Evolutionary conservation across 805 yeast species (phyloP), one percentile per base, ranked within the genome.

Genomic region (Wickerhamomyces rabaulensis): DNA sequence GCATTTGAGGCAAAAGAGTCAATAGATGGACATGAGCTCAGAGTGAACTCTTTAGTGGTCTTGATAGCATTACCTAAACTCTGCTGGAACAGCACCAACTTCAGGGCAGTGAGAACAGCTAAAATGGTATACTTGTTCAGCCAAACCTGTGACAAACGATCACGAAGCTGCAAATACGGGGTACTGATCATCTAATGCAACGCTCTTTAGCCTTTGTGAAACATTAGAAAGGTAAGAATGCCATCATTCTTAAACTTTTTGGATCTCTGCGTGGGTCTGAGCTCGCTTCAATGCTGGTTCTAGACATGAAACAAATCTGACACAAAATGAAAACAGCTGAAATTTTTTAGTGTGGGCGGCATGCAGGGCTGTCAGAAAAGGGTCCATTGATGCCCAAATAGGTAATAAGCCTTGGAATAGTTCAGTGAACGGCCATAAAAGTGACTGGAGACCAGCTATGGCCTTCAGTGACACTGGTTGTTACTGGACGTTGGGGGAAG

Each of bases 41-140:
- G 47, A 0, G 79, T 65, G 44, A 72, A 60, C 1, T 51, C 39
- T 50, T 70, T 58, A 4, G 80, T 69, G 10, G 66, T 60, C 9
- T 58, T 53, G 2, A 87, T 54, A 0, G 79, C 70, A 9, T 67
- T 49, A 13, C 59, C 43, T 1, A 88, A 55, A 0, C 84, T 69
- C 5, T 52, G 59, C 17, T 73, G 67, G 55, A 90, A 86, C 1
- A 90, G 59, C 3, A 70, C 53, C 3, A 91, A 55, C 56, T 89
- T 89, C 4, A 87, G 51, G 1, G 81, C 66, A 9, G 84, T 68
- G 2, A 92, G 61, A 0, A 78, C 52, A 13, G 83, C 48, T 2
- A 79, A 57, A 1, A 90, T 48, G 0, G 95, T 75, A 57, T 77
- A 79, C 48, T 79, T 75, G 58, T 88, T 86, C 19, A 87, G 57